Conservation (phyloP, 225 moss, liverwort and hornwort species). For the Sphagnum contortum region DNA sequence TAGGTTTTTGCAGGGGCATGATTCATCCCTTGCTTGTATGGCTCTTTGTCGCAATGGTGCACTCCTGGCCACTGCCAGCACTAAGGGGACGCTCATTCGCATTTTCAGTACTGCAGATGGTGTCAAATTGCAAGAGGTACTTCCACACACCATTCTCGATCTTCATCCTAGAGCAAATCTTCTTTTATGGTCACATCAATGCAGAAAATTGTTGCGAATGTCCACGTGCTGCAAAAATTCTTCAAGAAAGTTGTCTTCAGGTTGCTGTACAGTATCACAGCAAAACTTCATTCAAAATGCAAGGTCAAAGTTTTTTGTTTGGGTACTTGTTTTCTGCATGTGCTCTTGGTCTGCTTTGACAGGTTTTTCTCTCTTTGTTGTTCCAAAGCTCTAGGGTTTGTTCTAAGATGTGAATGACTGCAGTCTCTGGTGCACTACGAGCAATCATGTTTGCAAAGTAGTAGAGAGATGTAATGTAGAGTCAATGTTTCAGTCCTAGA, state of each 20-base stretch:
- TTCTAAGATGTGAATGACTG: too few species aligned
- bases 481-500: too few species aligned
- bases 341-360: too few species aligned
- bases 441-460: too few species aligned
- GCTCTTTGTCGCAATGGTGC: constrained; percentile 58
- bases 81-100: constrained; percentile 78
- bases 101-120: constrained; percentile 67
- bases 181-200: neutral
- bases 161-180: neutral
- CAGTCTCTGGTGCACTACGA: too few species aligned
- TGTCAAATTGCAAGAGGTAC: constrained; percentile 69
- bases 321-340: too few species aligned
- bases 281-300: neutral
- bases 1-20: constrained; percentile 60
- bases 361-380: too few species aligned
- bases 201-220: too few species aligned
- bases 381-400: too few species aligned
- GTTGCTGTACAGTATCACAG: neutral
- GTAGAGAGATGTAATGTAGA: too few species aligned
- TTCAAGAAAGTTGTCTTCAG: neutral
- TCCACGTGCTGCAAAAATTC: too few species aligned
- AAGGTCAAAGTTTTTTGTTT: neutral
- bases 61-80: constrained; percentile 72
- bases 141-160: neutral
- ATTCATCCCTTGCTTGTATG: constrained; percentile 64